A percentile compares a stretch with the other conserved stretches of the same genome.
phyloP scores from a whole-genome alignment of 2,329 filamentous ascomycete genomes.

The Epichloe festucae region DNA sequence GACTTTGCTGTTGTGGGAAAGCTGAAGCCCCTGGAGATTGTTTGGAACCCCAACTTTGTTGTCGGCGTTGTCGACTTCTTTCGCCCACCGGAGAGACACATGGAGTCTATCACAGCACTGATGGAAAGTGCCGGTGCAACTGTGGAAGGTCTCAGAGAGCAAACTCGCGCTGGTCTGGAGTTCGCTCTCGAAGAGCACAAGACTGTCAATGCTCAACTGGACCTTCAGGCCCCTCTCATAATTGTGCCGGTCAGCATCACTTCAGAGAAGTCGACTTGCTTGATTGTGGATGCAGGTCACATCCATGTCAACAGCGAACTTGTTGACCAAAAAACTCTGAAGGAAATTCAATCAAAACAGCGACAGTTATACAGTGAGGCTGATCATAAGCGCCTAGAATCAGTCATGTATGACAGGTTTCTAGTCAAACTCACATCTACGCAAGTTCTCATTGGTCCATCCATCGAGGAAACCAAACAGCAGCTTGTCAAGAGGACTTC shows the following conservation, averaged over 20 bases:
- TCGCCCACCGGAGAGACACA: slow-evolving; percentile 87
- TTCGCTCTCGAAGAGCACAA: slow-evolving; percentile 97
- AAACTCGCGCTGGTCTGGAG: slow-evolving; percentile 88
- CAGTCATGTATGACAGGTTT: slow-evolving; percentile 96
- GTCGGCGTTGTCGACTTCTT: slow-evolving; percentile 92
- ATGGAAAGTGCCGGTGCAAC: slow-evolving; percentile 94
- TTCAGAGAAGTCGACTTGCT: slow-evolving; percentile 63
- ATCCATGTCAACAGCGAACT: slow-evolving; percentile 89
- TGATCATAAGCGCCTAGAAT: slow-evolving; percentile 78
- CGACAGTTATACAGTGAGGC: slow-evolving; percentile 75
- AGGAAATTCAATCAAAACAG: slow-evolving; percentile 83
- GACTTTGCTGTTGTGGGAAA: slow-evolving; percentile 85
- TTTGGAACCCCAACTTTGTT: slow-evolving; percentile 92
- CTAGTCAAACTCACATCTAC: slow-evolving; percentile 85
- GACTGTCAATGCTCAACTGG: slow-evolving; percentile 90
- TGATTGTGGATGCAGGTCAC: slow-evolving; percentile 93
- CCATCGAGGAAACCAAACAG: slow-evolving; percentile 76
- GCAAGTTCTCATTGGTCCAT: slow-evolving; percentile 87
- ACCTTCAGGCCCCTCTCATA: slow-evolving; percentile 89
- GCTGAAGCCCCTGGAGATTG: slow-evolving; percentile 87
- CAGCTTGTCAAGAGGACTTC: slow-evolving; percentile 60
- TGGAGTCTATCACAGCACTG: slow-evolving; percentile 93
- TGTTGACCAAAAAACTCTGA: slow-evolving; percentile 84
- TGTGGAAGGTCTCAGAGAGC: slow-evolving; percentile 85
- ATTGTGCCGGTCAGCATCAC: slow-evolving; percentile 93